Conservation (phyloP, 768 basidiomycete species). For the Strobilomyces dryophilus region DNA sequence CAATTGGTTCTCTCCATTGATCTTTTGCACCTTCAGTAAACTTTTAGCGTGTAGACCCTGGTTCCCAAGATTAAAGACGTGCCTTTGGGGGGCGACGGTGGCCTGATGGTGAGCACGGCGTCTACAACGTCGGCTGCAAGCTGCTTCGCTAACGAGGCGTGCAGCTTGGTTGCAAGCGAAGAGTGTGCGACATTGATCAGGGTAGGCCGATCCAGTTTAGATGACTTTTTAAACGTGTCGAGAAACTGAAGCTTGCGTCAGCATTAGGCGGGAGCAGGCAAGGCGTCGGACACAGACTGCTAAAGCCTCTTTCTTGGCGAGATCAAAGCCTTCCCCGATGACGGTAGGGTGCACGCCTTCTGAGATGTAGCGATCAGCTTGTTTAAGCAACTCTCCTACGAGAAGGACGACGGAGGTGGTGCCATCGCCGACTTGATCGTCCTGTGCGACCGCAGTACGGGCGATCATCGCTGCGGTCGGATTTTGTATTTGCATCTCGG, state of each 20-base stretch:
- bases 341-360: slow-evolving; percentile 99
- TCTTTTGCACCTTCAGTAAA: slow-evolving; percentile 49
- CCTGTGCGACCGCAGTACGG: slow-evolving; percentile 95
- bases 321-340: slow-evolving; percentile 91
- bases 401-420: slow-evolving; percentile 96
- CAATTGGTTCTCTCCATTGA: slow-evolving; percentile 84
- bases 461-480: slow-evolving; percentile 99
- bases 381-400: slow-evolving; percentile 93
- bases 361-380: slow-evolving; percentile 95
- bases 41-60: slow-evolving; percentile 28
- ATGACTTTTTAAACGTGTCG: slow-evolving; percentile 79
- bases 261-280: slow-evolving; percentile 9
- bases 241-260: slow-evolving; percentile 64
- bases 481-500: slow-evolving; percentile 99
- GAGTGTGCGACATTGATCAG: slow-evolving; percentile 92
- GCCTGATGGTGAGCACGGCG: slow-evolving; percentile 86
- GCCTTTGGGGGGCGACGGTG: slow-evolving; percentile 61
- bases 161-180: slow-evolving; percentile 93
- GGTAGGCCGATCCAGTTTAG: slow-evolving; percentile 81
- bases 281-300: slow-evolving; percentile 48
- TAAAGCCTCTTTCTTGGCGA: slow-evolving; percentile 95
- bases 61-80: slow-evolving; percentile 19
- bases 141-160: slow-evolving; percentile 73
- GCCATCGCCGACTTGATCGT: slow-evolving; percentile 98
- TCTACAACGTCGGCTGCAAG: slow-evolving; percentile 93